Evolutionary conservation across 257 asterid genomes (phyloP).

Genomic region (Thymus quinquecostatus): DNA sequence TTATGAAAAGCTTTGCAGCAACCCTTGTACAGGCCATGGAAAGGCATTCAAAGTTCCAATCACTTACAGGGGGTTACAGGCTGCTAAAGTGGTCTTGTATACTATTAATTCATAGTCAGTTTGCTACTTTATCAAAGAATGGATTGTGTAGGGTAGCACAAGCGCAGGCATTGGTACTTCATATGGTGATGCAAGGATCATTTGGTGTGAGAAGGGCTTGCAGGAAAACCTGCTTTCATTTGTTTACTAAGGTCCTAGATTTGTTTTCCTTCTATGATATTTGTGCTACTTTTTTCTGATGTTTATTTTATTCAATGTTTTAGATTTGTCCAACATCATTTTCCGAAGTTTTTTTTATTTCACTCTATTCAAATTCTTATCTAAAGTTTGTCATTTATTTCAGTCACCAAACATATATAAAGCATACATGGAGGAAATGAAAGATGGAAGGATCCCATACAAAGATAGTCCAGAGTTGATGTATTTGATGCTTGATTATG

Average conservation of each 20-base stretch:
- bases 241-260: conserved; percentile 72
- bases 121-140: conserved; percentile 70
- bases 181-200: conserved; percentile 72
- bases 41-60: conserved; percentile 72
- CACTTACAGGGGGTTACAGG: conserved; percentile 66
- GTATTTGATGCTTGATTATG: conserved; percentile 66
- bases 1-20: conserved; percentile 88
- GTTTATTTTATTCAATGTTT: conserved; percentile 23
- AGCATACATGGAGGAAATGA: conserved; percentile 76
- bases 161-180: conserved; percentile 77
- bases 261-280: conserved; percentile 20
- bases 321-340: conserved; percentile 27
- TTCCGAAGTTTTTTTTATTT: conserved; percentile 28
- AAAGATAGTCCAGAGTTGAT: conserved; percentile 74
- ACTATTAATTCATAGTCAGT: conserved; percentile 72
- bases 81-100: conserved; percentile 88
- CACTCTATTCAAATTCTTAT: conserved; percentile 21
- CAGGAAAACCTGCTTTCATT: conserved; percentile 53
- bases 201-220: conserved; percentile 70
- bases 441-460: conserved; percentile 73
- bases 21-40: conserved; percentile 94
- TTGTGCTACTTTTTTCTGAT: conserved; percentile 24
- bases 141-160: conserved; percentile 80
- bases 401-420: conserved; percentile 76
- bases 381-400: conserved; percentile 33